Conservation (phyloP, 495 filamentous ascomycete species). For the Emericellopsis terricola region DNA sequence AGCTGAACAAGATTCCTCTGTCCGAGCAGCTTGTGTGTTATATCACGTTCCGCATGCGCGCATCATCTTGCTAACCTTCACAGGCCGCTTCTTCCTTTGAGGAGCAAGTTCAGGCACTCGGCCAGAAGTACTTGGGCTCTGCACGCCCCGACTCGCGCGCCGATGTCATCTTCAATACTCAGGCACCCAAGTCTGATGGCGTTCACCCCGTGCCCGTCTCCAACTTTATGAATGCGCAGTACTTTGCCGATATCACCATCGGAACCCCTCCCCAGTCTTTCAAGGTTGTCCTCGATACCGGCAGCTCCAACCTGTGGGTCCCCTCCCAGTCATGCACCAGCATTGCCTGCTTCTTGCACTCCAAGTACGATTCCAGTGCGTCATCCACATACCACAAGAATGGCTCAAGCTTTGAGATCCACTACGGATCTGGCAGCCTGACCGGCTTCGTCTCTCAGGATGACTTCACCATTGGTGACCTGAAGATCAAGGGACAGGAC, state of each 20-base stretch:
- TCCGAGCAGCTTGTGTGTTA: slow-evolving; percentile 81
- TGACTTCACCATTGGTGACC: slow-evolving; percentile 67
- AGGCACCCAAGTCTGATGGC: slow-evolving; percentile 42
- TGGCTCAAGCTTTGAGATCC: slow-evolving; percentile 80
- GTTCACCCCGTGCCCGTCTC: slow-evolving; percentile 75
- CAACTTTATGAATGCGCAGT: slow-evolving; percentile 99
- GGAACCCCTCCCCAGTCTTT: slow-evolving; percentile 86
- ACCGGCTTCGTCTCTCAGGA: slow-evolving; percentile 91
- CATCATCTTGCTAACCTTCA: slow-evolving; percentile 5
- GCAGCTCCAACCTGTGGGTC: slow-evolving; percentile 98
- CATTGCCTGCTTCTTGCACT: slow-evolving; percentile 96
- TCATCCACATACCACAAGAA: slow-evolving; percentile 93
- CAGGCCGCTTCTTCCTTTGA: slow-evolving; percentile 65
- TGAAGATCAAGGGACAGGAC: slow-evolving; percentile 69
- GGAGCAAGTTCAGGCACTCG: slow-evolving; percentile 60
- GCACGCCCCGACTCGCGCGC: slow-evolving; percentile 48
- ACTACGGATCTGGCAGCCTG: slow-evolving; percentile 87
- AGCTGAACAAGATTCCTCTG: slow-evolving; percentile 90
- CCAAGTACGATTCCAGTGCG: slow-evolving; percentile 79
- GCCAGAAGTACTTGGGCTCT: slow-evolving; percentile 81
- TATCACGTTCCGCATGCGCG: slow-evolving; percentile 1
- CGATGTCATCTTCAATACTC: slow-evolving; percentile 63
- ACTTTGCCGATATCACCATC: slow-evolving; percentile 91
- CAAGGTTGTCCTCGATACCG: slow-evolving; percentile 97
- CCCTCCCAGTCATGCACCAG: slow-evolving; percentile 79